Evolutionary conservation across 2,329 filamentous ascomycete species (phyloP).

Genomic region (Parastagonospora avenae): DNA sequence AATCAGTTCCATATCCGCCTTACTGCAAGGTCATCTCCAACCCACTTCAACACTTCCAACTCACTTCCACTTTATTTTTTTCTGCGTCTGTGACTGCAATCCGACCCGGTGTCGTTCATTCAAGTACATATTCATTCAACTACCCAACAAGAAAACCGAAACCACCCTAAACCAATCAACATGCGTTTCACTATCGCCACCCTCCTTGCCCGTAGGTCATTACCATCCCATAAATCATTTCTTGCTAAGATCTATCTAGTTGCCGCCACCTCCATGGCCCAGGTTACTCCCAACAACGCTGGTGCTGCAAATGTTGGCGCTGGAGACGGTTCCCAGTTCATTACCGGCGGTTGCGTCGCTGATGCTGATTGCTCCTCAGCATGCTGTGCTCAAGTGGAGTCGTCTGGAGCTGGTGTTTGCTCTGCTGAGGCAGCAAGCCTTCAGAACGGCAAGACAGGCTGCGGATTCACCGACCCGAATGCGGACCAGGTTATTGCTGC

Average conservation of each 20-base stretch:
- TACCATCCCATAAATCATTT: neutral
- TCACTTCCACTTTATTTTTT: constrained; percentile 8
- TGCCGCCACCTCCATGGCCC: constrained; percentile 18
- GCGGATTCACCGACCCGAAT: constrained; percentile 37
- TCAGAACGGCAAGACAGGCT: constrained; percentile 40
- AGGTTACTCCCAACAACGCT: constrained; percentile 33
- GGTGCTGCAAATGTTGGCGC: constrained; percentile 34
- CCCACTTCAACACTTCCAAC: constrained; percentile 4
- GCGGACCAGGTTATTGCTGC: constrained; percentile 33
- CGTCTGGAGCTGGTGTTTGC: constrained; percentile 33
- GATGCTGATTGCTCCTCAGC: constrained; percentile 35
- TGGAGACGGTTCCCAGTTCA: constrained; percentile 36
- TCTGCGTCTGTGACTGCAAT: constrained; percentile 38
- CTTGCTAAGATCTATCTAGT: constrained; percentile 9
- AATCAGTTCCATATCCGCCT: constrained; percentile 6
- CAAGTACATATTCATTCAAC: constrained; percentile 5
- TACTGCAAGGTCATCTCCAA: constrained; percentile 4
- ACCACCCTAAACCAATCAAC: constrained; percentile 6
- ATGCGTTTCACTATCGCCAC: constrained; percentile 27
- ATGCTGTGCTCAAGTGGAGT: constrained; percentile 31
- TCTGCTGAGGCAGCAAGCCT: constrained; percentile 32
- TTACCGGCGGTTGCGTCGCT: constrained; percentile 37
- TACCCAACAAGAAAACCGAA: constrained; percentile 3
- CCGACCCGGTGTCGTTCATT: constrained; percentile 40
- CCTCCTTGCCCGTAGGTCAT: constrained; percentile 14